Conservation (phyloP, 345 rosid species). For the Brassica rapa region DNA sequence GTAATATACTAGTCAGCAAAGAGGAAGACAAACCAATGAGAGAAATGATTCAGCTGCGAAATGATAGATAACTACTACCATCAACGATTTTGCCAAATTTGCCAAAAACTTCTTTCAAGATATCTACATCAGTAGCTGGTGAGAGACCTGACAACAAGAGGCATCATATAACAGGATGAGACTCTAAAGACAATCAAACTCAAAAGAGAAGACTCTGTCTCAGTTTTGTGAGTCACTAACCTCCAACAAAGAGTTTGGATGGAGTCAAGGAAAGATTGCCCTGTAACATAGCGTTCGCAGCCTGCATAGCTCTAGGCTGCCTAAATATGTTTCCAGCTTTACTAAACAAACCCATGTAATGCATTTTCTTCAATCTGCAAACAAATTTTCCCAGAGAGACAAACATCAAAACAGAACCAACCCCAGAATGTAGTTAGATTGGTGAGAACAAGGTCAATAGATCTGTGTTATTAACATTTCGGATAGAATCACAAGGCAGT, state of each 20-base stretch:
- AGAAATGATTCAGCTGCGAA: not conserved
- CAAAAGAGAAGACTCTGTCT: too few relatives aligned
- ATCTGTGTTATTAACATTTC: not conserved
- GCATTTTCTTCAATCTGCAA: conserved; percentile 38
- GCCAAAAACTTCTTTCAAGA: conserved; percentile 37
- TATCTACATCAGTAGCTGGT: conserved; percentile 26
- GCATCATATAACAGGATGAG: not conserved
- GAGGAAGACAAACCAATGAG: conserved; percentile 13
- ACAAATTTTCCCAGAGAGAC: too few relatives aligned
- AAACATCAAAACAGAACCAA: too few relatives aligned
- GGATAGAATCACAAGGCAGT: not conserved
- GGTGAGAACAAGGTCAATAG: conserved; percentile 1
- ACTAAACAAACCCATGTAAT: conserved; percentile 43
- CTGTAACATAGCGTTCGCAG: conserved; percentile 35
- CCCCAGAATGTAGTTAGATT: not conserved
- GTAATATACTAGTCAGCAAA: conserved; percentile 1
- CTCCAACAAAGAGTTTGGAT: conserved; percentile 40
- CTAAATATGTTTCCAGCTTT: conserved; percentile 42
- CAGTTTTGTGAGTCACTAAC: conserved; percentile 4
- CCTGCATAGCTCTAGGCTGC: conserved; percentile 41
- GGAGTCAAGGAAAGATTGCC: conserved; percentile 42
- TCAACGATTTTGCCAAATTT: conserved; percentile 39
- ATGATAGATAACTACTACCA: conserved; percentile 17
- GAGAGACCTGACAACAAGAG: too few relatives aligned
- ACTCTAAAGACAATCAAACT: too few relatives aligned